Evolutionary conservation across 2,329 filamentous ascomycete species (phyloP).

Genomic region (Tolypocladium guangdongense): DNA sequence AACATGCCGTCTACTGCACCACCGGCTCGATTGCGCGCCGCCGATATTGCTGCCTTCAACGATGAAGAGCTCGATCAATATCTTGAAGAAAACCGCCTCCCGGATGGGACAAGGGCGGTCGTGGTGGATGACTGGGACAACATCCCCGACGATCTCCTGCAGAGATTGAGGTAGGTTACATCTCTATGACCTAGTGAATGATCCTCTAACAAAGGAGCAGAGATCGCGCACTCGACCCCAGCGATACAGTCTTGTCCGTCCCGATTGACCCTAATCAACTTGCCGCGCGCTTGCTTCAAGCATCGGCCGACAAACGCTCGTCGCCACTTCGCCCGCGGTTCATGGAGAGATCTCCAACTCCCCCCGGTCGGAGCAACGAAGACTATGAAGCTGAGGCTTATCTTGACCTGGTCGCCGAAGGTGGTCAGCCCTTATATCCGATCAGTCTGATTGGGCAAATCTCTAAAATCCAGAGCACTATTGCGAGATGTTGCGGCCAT

Average conservation of each 20-base stretch:
- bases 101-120: too few relatives aligned
- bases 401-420: neutral
- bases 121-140: too few relatives aligned
- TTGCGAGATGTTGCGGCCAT: neutral
- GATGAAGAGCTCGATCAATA: too few relatives aligned
- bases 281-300: neutral
- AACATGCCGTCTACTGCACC: too few relatives aligned
- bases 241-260: neutral
- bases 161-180: too few relatives aligned
- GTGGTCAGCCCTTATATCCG: neutral
- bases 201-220: too few relatives aligned
- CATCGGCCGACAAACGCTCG: neutral
- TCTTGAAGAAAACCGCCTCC: too few relatives aligned
- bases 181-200: too few relatives aligned
- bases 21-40: too few relatives aligned
- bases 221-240: neutral
- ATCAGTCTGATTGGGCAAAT: neutral
- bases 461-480: neutral
- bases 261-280: neutral
- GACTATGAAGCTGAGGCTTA: neutral
- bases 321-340: neutral
- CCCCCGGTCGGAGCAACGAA: neutral
- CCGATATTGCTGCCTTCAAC: too few relatives aligned
- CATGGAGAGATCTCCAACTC: neutral
- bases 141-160: too few relatives aligned